These are phyloP conservation scores for Schizophyllum amplum DNA, from an alignment of 1,284 basidiomycete species.

Conservation along the genomic window DNA sequence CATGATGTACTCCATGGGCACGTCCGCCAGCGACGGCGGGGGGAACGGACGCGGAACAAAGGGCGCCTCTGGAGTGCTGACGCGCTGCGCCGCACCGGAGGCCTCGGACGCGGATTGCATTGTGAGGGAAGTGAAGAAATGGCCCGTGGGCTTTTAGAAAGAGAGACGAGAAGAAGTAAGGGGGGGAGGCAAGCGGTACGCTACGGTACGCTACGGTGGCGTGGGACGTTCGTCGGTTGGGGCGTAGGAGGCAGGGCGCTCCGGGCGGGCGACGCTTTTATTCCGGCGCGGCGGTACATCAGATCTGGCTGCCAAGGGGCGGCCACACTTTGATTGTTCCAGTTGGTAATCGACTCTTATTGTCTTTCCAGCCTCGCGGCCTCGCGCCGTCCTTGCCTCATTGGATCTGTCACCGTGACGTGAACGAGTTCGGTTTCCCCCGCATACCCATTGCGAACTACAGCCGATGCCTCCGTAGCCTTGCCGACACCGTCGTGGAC, in stretches of 20 bases:
- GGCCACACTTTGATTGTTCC: background rate
- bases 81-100: background rate
- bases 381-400: too few relatives aligned
- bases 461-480: background rate
- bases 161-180: background rate
- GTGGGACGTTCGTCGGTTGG: background rate
- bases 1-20: slow-evolving; percentile 63
- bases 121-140: background rate
- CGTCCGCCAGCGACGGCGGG: slow-evolving; percentile 50
- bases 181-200: background rate
- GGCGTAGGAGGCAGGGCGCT: background rate
- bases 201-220: too few relatives aligned
- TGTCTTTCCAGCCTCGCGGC: background rate
- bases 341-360: background rate
- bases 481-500: background rate
- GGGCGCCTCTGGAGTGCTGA: slow-evolving; percentile 18
- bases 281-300: background rate
- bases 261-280: background rate
- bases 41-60: slow-evolving; percentile 49
- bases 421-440: background rate
- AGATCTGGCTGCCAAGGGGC: background rate
- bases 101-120: background rate
- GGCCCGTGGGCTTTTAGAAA: background rate
- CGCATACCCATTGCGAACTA: background rate
- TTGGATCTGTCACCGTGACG: background rate